Evolutionary conservation across 306 rosid genomes (phyloP), one percentile per base, ranked within the genome.

Genomic region (Canavalia gladiata): DNA sequence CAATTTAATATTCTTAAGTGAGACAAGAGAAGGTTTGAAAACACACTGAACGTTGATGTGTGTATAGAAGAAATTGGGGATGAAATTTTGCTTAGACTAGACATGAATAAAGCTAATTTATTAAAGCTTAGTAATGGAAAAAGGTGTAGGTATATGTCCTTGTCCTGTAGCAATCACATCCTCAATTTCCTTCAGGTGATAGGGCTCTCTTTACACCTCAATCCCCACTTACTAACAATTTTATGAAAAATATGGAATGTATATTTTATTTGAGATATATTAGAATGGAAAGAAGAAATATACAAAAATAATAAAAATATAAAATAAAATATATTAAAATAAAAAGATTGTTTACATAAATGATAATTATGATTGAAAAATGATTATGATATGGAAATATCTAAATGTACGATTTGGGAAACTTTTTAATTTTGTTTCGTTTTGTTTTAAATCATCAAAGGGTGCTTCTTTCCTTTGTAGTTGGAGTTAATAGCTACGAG

Each of bases 121-220:
- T 13, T 43, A 75, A 74, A 60, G 77, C 56, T 56, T 63, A 9
- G 55, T 39, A 41, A 49, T 4, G 33, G 9, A 50, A 82, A 83
- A 72, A 75, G 65, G 9, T 81, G 74, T 78, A n/a, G 92, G 84
- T 71, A 84, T 82, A 76, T 52, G 90, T 85, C 86, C 76, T 82
- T 84, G 79, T 88, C 87, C 50, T 74, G 67, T 52, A 84, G 85
- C 89, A 75, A 78, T 88, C 85, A 75, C 83, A 31, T 72, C 82
- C 71, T 39, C 81, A 68, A 65, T 67, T 83, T 47, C 64, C 79
- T 47, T 80, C 63, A 56, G 73, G 8, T 50, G 64, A 76, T 73
- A 66, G 73, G 81, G 39, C 78, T 66, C 59, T 83, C 85, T 86
- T 82, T 83, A 68, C 92, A 85, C 85, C 86, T 79, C 87, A 68